Evolutionary conservation across 2,329 filamentous ascomycete genomes (phyloP), one percentile per base, ranked within the genome.

Genomic region (Colletotrichum somersetense): DNA sequence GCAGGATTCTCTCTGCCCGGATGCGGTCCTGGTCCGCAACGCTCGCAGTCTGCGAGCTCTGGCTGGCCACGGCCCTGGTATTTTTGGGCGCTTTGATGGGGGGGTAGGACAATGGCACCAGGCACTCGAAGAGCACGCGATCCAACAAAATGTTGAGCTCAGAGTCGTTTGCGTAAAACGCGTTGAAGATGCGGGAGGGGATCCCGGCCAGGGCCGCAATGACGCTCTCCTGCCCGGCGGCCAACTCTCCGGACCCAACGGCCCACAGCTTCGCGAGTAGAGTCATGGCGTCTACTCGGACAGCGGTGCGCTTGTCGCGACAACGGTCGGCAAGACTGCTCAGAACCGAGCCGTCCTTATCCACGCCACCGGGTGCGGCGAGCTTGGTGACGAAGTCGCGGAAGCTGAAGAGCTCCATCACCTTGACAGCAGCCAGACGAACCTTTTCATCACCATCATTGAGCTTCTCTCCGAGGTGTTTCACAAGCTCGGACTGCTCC

Each of bases 381-480:
- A 99, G 87, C 80, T 97, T 97, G 64, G 91, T 87, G 74, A 98
- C 88, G 66, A 98, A 89, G 75, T 96, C 91, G 64, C 90, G 87
- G 81, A 97, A 94, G 74, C 89, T 90, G 79, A 98, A 97, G 18
- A 89, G 87, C 71, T 93, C 92, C 33, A 99, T 89, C 1, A 93
- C 92, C 79, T 94, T 92, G 61, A 98, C 92, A n/a, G 95, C 94
- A 42, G 95, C 93, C 70, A 98, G 83, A 42, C 96, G 91, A 55
- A 99, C 96, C 78, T 92, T 95, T 77, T 99, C 96, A 78, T 99
- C 96, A 46, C 88, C 90, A 79, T 99, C 96, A 26, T 91, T 91
- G 14, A 98, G 88, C 83, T 96, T 95, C 71, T 95, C 93, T 1
- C 91, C 90, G 26, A 98, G 85, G 11, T 90, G 90, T 72, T 89